Conservation (phyloP, 192 early-diverging fungal species). For the Gaertneriomyces sp. region DNA sequence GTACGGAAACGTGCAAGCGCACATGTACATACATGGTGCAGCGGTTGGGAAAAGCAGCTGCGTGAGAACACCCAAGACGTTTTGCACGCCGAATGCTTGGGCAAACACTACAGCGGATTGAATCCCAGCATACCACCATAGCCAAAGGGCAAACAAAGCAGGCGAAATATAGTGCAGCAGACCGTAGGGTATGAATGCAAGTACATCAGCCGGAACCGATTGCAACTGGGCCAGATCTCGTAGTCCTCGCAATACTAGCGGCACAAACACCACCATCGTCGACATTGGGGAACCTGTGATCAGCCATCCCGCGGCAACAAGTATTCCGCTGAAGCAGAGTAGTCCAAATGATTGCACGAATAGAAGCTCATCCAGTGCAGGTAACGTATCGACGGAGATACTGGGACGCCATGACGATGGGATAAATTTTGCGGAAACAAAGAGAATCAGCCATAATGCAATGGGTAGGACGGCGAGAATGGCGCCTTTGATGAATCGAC, state of each 20-base stretch:
- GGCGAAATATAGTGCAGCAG: conserved; percentile 69
- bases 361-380: conserved; percentile 63
- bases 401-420: conserved; percentile 47
- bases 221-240: conserved; percentile 54
- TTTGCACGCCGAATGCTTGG: conserved; percentile 64
- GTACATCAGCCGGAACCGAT: conserved; percentile 53
- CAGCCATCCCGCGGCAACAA: conserved; percentile 22
- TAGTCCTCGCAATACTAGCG: conserved; percentile 32
- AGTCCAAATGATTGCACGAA: conserved; percentile 55
- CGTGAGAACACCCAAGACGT: conserved; percentile 64
- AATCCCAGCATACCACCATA: conserved; percentile 52
- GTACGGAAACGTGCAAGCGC: neutral
- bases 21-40: conserved; percentile 47
- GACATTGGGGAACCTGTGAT: conserved; percentile 11
- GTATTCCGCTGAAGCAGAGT: conserved; percentile 10
- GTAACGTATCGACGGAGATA: conserved; percentile 63
- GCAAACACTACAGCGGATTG: conserved; percentile 52
- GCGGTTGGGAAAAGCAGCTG: conserved; percentile 65
- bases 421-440: conserved; percentile 29
- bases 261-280: conserved; percentile 23
- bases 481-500: conserved; percentile 20
- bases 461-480: conserved; percentile 23
- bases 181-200: conserved; percentile 73
- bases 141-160: conserved; percentile 46
- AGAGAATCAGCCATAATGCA: conserved; percentile 32